phyloP scores from a whole-genome alignment of 2,329 filamentous ascomycete species.

The Fusarium fujikuroi region DNA sequence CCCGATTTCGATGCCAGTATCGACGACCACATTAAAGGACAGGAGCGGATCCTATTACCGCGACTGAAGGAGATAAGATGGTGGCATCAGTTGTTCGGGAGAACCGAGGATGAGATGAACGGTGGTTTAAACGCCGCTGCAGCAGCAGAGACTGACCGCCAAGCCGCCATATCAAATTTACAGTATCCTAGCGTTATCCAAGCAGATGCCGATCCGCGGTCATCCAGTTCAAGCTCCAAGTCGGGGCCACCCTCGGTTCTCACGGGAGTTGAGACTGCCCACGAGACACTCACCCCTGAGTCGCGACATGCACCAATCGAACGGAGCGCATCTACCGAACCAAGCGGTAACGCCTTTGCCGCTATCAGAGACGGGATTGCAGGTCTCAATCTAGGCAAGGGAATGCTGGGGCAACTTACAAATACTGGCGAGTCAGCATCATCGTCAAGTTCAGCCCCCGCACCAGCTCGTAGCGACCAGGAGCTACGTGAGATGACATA shows the following conservation, averaged over 20 bases:
- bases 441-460: constrained; percentile 25
- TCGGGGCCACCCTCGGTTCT: constrained; percentile 64
- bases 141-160: constrained; percentile 58
- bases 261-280: constrained; percentile 67
- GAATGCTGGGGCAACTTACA: constrained; percentile 52
- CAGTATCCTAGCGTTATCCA: constrained; percentile 45
- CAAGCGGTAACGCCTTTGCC: constrained; percentile 55
- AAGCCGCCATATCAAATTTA: constrained; percentile 51
- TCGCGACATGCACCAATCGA: constrained; percentile 51
- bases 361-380: constrained; percentile 61
- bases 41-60: constrained; percentile 87
- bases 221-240: constrained; percentile 50
- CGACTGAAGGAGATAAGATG: constrained; percentile 82
- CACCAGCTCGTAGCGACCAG: constrained; percentile 49
- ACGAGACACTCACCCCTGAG: constrained; percentile 61
- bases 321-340: constrained; percentile 58
- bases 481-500: constrained; percentile 61
- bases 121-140: constrained; percentile 66
- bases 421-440: constrained; percentile 39
- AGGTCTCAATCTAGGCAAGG: constrained; percentile 60
- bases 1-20: constrained; percentile 77
- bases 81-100: constrained; percentile 91
- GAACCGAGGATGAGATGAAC: constrained; percentile 94
- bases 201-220: constrained; percentile 42
- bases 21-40: constrained; percentile 82